Evolutionary conservation across 2,329 filamentous ascomycete genomes (phyloP), one percentile per base, ranked within the genome.

Genomic region (Trematosphaeria pertusa): DNA sequence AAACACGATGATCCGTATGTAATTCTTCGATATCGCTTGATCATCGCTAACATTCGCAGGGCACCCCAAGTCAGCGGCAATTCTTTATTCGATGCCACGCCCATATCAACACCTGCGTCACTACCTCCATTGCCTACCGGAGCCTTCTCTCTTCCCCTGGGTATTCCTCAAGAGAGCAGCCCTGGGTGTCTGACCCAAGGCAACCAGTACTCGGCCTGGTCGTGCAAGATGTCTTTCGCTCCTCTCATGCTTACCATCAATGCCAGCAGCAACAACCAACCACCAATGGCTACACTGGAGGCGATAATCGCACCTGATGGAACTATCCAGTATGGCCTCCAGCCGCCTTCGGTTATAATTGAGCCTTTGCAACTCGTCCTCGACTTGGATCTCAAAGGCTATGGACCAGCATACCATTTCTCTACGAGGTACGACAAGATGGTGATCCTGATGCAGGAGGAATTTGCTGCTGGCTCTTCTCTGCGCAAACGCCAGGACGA

Each of bases 371-470:
- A 75, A 17, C 74, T 85, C 22, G 82, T 85, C 32, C 70, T 73
- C 26, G 86, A 88, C 64, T 75, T 78, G 28, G 79, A 83, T 48
- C 79, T 81, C 45, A 73, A 76, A 28, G 70, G 70, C 11, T 75
- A 79, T 50, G 86, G 86, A 2, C 83, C 85, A 11, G 85, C 85
- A 5, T 82, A 80, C 61, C 86, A 86, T 57, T 88, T 88, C 62
- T 78, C 81, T 52, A 70, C 81, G 18, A 65, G 73, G 11, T 87
- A 87, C 59, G 80, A 87, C 64, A 89, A 88, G 62, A 59, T 87
- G 28, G 83, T 87, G 4, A 77, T 88, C 31, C 53, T 84, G 3
- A 65, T 69, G 3, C 65, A 71, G 17, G 61, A 70, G 15, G 68
- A 74, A 18, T 69, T 75, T 46, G 51, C 54, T 24, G 59, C 61